phyloP scores from a whole-genome alignment of 495 filamentous ascomycete species.

The Penicillium canariense region DNA sequence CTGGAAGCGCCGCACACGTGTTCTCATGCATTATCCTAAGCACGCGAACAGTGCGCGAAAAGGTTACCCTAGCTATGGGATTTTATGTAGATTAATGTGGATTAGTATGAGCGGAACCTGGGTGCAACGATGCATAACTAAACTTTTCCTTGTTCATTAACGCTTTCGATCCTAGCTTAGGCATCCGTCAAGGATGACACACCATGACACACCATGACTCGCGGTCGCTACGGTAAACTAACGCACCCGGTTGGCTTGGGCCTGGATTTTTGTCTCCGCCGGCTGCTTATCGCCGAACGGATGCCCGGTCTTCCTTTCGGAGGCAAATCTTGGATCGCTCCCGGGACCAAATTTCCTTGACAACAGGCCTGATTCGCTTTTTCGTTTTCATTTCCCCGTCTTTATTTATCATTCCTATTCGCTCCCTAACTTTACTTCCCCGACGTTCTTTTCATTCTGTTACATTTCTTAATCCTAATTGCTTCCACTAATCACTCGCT shows the following conservation, averaged over 20 bases:
- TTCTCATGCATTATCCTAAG: no score
- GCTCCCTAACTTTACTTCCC: conserved; percentile 1
- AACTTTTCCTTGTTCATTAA: background rate
- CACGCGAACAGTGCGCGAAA: no score
- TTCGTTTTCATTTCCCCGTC: background rate
- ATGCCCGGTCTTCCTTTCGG: conserved; percentile 11
- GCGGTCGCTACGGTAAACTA: background rate
- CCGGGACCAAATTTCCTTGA: conserved; percentile 1
- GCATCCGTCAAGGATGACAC: no score
- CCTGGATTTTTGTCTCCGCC: background rate
- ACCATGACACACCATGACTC: background rate
- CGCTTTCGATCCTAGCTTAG: background rate
- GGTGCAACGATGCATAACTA: background rate
- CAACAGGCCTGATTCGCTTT: background rate
- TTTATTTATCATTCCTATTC: conserved; percentile 1
- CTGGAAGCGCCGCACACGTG: background rate
- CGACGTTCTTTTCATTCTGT: conserved; percentile 2
- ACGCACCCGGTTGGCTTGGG: no score
- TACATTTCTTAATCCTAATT: conserved; percentile 1
- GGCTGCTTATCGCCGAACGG: conserved; percentile 17
- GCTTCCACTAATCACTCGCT: background rate
- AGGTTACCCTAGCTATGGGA: no score
- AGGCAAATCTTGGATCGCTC: conserved; percentile 7
- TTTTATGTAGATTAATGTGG: no score
- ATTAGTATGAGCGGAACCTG: no score